Evolutionary conservation across 495 filamentous ascomycete species (phyloP).

Genomic region (Aspergillus asperescens): DNA sequence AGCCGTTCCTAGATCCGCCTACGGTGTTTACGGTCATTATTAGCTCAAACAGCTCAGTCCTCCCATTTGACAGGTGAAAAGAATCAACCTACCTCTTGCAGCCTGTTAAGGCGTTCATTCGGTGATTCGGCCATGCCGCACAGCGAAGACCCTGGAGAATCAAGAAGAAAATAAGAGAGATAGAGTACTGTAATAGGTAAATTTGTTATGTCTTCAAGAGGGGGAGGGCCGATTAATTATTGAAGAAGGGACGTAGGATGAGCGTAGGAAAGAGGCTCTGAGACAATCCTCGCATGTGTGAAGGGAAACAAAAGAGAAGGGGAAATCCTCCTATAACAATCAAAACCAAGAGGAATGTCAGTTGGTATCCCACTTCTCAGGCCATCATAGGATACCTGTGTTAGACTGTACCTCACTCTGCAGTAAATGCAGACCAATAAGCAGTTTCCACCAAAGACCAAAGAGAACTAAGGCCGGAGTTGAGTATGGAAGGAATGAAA

Average conservation of each 20-base stretch:
- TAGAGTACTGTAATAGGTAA: background rate
- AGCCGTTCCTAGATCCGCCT: conserved; percentile 34
- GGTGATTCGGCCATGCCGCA: background rate
- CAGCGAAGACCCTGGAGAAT: background rate
- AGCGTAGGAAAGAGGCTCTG: background rate
- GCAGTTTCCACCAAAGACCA: too few species aligned
- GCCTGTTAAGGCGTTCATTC: conserved; percentile 18
- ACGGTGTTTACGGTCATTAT: background rate
- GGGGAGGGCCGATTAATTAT: background rate
- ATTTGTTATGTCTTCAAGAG: background rate
- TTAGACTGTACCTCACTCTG: background rate
- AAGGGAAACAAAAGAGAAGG: background rate
- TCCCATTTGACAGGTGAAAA: too few species aligned
- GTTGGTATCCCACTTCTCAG: background rate
- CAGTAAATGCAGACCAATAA: background rate
- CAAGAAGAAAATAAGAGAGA: background rate
- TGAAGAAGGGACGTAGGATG: background rate
- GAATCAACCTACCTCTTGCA: conserved; percentile 28
- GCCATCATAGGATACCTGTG: background rate
- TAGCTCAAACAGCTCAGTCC: background rate
- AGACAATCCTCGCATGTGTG: background rate
- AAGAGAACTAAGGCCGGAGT: too few species aligned
- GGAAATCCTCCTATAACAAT: background rate
- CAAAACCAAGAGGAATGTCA: background rate
- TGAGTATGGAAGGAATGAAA: too few species aligned